Base-by-base conservation (phyloP, 495 filamentous ascomycete genomes). In the Rusavskia elegans region DNA sequence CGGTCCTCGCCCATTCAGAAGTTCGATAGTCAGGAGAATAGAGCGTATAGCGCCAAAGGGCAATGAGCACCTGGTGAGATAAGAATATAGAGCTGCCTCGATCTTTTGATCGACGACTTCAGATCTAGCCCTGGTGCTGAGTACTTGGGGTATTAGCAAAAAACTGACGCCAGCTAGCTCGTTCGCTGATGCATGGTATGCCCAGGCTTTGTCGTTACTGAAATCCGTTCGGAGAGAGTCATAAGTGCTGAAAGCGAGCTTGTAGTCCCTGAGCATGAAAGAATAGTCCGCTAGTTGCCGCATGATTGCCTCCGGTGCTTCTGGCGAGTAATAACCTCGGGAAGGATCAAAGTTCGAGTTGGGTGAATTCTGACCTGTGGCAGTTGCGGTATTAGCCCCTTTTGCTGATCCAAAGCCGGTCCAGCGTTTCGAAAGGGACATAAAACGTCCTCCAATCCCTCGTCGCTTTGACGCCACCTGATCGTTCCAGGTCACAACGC, bases 231-330 rank as follows among this genome's bases (percentile, higher is more conserved):
- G 77, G 3, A 98, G 72, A 16, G 97, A 73, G 19, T 97, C 92
- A 64, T 95, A 98, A 0, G 84, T 89, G 9, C 80, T 85, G 57
- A 89, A 78, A 42, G 92, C 83, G n/a, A 98, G 70, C 63, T 89
- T 94, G 78, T 80, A 97, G 64, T 98, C 92, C 23, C 92, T 79
- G 21, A 98, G 76, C 84, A 97, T 93, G 58, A 97, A 93, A 6
- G 89, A 82, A 66, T 87, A 98, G 61, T 98, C 92, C 14, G 87
- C 92, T 46, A 98, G 73, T 58, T 90, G 92, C 13, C 92, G 83
- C 79, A 98, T 84, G 50, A 87, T 74, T 16, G 92, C 88, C 69
- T 98, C 92, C 0, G 87, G 80, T 0, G 80, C 67, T 49, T 92
- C 86, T 7, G 83, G 84, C n/a, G 74, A 71, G 64, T 97, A 98